These are phyloP conservation scores for Lentinula raphanica DNA, from an alignment of 768 basidiomycete genomes.

Conservation along the genomic window DNA sequence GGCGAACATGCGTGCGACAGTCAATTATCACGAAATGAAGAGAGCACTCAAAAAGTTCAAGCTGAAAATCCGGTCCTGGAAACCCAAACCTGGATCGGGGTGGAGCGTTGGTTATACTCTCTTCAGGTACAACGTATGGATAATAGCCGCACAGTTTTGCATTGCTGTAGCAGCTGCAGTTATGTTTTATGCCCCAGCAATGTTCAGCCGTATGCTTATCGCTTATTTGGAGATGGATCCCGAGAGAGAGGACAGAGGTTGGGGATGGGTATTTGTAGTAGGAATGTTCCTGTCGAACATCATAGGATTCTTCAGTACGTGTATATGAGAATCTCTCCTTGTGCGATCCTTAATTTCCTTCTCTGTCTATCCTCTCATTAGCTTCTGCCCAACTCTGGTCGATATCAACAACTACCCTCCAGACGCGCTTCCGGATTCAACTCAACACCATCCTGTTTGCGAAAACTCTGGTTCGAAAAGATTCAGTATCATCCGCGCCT, in stretches of 20 bases:
- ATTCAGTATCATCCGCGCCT: constrained; percentile 61
- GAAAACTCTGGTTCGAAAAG: constrained; percentile 84
- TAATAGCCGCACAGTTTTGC: constrained; percentile 35
- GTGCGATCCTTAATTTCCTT: not conserved
- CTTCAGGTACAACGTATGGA: constrained; percentile 46
- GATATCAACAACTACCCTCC: constrained; percentile 60
- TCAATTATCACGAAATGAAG: constrained; percentile 64
- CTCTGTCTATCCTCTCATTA: constrained; percentile 17
- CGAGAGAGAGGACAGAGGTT: constrained; percentile 38
- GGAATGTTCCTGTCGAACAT: constrained; percentile 45
- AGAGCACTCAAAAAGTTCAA: constrained; percentile 44
- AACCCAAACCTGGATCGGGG: constrained; percentile 55
- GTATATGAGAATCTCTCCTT: not conserved
- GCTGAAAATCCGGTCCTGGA: constrained; percentile 53
- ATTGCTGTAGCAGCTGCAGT: constrained; percentile 55
- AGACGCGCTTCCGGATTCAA: constrained; percentile 67
- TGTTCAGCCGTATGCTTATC: constrained; percentile 48
- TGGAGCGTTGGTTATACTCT: constrained; percentile 61
- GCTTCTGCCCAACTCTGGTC: constrained; percentile 71
- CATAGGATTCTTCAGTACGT: constrained; percentile 37
- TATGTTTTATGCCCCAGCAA: constrained; percentile 60
- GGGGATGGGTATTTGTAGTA: constrained; percentile 62
- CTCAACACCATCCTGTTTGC: constrained; percentile 81
- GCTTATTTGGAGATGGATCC: constrained; percentile 53
- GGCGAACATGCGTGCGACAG: constrained; percentile 60